These are phyloP conservation scores for Hypoxylon sp. DNA, from an alignment of 2,329 filamentous ascomycete genomes.

Conservation along the genomic window DNA sequence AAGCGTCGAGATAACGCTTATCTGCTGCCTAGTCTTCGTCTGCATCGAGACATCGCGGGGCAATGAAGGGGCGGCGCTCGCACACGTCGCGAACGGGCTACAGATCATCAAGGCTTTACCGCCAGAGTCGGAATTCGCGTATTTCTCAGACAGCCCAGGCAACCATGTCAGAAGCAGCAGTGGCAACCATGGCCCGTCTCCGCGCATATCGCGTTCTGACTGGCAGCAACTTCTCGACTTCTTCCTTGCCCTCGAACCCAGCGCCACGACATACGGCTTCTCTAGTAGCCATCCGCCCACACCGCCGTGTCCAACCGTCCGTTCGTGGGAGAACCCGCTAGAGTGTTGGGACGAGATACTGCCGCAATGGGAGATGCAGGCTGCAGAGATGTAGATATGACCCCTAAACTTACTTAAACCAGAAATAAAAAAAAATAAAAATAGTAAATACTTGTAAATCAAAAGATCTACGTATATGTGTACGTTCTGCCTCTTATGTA, in stretches of 20 bases:
- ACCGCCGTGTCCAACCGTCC: constrained; percentile 13
- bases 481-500: background rate
- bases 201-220: constrained; percentile 40
- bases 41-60: constrained; percentile 53
- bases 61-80: constrained; percentile 48
- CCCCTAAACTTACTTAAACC: background rate
- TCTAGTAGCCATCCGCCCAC: constrained; percentile 23
- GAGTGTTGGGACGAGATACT: constrained; percentile 31
- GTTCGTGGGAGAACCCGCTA: constrained; percentile 21
- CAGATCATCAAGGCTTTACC: constrained; percentile 53
- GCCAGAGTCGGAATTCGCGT: constrained; percentile 11
- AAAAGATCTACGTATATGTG: background rate
- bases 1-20: constrained; percentile 52
- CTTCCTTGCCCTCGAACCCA: constrained; percentile 41
- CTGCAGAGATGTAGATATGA: constrained; percentile 13
- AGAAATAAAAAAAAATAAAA: constrained; percentile 2
- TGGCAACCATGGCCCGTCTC: background rate
- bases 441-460: background rate
- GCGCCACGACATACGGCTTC: constrained; percentile 26
- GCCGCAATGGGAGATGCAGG: constrained; percentile 29
- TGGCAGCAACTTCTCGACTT: constrained; percentile 43
- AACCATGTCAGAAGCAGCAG: background rate
- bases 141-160: background rate
- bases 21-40: constrained; percentile 55
- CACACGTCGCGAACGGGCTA: constrained; percentile 53